Conservation (phyloP, 768 basidiomycete species). For the Suillus hirtellus region DNA sequence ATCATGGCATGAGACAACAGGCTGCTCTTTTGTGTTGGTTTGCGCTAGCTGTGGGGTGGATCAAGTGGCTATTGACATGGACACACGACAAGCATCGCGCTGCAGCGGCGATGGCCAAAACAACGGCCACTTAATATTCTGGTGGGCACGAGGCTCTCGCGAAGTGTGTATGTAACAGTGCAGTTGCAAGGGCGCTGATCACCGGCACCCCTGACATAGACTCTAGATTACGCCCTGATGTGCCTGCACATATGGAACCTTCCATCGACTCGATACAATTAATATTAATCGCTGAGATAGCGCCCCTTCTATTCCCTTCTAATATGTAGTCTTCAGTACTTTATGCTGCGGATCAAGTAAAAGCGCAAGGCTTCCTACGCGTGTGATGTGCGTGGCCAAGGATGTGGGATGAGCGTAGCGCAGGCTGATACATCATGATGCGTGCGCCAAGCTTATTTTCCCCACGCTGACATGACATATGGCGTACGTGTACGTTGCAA, state of each 20-base stretch:
- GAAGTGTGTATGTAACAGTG: not conserved
- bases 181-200: not conserved
- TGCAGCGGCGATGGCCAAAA: not conserved
- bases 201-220: not conserved
- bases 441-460: not conserved
- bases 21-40: not conserved
- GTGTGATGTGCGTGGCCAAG: not conserved
- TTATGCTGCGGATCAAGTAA: not conserved
- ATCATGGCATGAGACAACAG: not conserved
- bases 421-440: not conserved
- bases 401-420: not conserved
- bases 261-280: not conserved
- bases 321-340: not conserved
- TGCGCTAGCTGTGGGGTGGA: not conserved
- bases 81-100: not conserved
- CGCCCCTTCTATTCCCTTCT: not conserved
- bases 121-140: not conserved
- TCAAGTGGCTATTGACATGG: not conserved
- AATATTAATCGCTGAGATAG: constrained; percentile 2
- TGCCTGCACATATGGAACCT: not conserved
- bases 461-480: not conserved
- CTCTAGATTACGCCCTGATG: not conserved
- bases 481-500: constrained; percentile 1
- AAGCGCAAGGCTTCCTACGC: not conserved
- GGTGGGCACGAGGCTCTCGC: constrained; percentile 1